Evolutionary conservation across 106 monocot species (phyloP), one percentile per base, ranked within the genome.

Genomic region (Vanilla planifolia): DNA sequence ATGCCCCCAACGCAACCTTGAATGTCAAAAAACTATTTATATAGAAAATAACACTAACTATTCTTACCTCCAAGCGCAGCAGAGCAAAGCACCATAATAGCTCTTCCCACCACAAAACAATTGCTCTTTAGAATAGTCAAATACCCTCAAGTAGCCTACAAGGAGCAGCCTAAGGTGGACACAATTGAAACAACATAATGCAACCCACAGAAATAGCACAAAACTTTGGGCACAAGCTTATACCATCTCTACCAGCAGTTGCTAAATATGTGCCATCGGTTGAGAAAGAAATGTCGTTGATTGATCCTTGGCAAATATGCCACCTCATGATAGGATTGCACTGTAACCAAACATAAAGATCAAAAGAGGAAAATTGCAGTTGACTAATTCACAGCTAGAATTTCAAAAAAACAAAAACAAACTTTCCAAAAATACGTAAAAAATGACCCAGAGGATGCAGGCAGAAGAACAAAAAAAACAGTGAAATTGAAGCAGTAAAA

Each of bases 261-360:
- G 90, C 90, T 41, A 96, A 78, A 65, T 81, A 75, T 67, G 72
- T 35, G 6, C 96, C 90, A 77, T 96, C 87, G 48, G 70, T 19
- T 74, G 96, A 87, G 61, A 96, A 96, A 16, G 90, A 90, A 69
- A 96, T 87, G 41, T 69, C 67, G 59, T 91, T 96, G 71, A 96
- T 84, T 57, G 96, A 76, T 70, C 96, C 91, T 69, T 87, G 86
- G 72, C 90, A 96, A 52, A 96, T 76, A 74, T 96, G 96, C 96
- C 96, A 96, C 70, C 96, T 84, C 21, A 86, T 75, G 60, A 79
- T 53, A 10, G 96, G 96, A 70, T 96, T 93, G 75, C 77, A 81
- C 96, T 96, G 86, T 65, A 83, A 64, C 8, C 53, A 32, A 55
- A 30, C 13, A 33, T 30, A 16, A 32, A 55, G n/a, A 55, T 19